Base-by-base conservation (phyloP, 2,329 filamentous ascomycete genomes). In the Talaromyces sp. region DNA sequence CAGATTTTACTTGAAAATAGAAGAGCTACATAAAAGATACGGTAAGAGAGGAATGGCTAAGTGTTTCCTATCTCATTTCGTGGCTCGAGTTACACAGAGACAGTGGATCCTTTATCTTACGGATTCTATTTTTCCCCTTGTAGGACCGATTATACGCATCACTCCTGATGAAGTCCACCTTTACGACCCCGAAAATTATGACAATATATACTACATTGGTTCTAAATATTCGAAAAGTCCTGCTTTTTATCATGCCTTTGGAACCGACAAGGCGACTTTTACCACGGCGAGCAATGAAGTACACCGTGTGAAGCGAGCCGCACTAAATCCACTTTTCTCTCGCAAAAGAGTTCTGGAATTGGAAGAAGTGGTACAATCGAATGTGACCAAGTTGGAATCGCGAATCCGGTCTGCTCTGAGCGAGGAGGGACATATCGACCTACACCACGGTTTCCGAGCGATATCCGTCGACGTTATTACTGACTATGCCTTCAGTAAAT, bases 301-400 rank as follows among this genome's bases (percentile, higher is more conserved):
- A 13, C 70, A 72, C 61, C 69, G 68, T 11, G 62, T 67, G 8
- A 68, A 70, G 52, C 65, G 71, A 32, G 64, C 69, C 19, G 67
- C 70, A 2, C 62, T 72, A 54, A 71, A 66, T 58, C 68, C 70
- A 17, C 71, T 70, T 63, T 72, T 73, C 60, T 71, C 71, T 1
- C 62, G 63, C n/a, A 64, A 64, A 49, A 63, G 63, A 10, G 67
- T 72, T 19, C 51, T 63, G 3, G 62, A 63, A 2, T 60, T 70
- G 26, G 69, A 73, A 59, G 62, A 66, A 1, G 61, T 70, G 6
- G 64, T 73, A 31, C 62, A 67, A 19, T 51, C 55, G 14, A 66
- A 67, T 21, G 65, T 70, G 11, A 63, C 65, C 24, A 66, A 65
- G 49, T 59, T 73, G 7, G 64, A 65, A 10, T 32, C 43, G 4